Conservation (phyloP, 2,329 filamentous ascomycete species). For the Hortaea werneckii region DNA sequence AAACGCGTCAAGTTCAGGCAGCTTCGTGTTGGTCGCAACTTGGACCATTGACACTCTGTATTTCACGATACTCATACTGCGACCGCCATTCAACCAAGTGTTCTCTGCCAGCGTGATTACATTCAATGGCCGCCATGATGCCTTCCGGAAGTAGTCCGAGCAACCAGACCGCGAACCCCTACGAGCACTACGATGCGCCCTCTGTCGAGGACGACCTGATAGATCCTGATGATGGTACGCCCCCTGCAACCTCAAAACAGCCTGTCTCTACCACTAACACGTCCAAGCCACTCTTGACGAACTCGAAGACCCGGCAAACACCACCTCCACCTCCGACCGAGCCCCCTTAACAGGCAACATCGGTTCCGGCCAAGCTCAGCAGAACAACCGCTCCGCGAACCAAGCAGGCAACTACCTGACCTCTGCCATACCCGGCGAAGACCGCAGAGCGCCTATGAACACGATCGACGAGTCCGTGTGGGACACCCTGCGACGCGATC, state of each 20-base stretch:
- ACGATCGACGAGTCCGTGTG: slow-evolving; percentile 97
- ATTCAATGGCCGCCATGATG: slow-evolving; percentile 36
- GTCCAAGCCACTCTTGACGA: slow-evolving; percentile 70
- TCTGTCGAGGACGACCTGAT: slow-evolving; percentile 41
- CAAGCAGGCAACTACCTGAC: slow-evolving; percentile 76
- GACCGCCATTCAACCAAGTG: no score
- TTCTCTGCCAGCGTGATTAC: not conserved
- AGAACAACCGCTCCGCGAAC: slow-evolving; percentile 42
- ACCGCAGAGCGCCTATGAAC: slow-evolving; percentile 77
- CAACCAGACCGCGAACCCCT: slow-evolving; percentile 21
- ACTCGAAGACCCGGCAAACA: slow-evolving; percentile 74
- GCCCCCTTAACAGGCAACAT: slow-evolving; percentile 81
- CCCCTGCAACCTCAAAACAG: not conserved
- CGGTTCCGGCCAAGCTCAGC: slow-evolving; percentile 38
- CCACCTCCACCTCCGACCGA: slow-evolving; percentile 53
- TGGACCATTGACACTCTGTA: not conserved
- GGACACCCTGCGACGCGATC: slow-evolving; percentile 88
- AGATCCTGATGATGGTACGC: slow-evolving; percentile 42
- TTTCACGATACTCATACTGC: no score
- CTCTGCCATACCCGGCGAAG: slow-evolving; percentile 82
- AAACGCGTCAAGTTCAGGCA: not conserved
- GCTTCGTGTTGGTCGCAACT: not conserved
- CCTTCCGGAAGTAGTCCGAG: slow-evolving; percentile 27
- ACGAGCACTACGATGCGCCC: slow-evolving; percentile 36
- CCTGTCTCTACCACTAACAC: not conserved